phyloP scores from a whole-genome alignment of 2,329 filamentous ascomycete genomes.

The Paracoccidioides brasiliensis region DNA sequence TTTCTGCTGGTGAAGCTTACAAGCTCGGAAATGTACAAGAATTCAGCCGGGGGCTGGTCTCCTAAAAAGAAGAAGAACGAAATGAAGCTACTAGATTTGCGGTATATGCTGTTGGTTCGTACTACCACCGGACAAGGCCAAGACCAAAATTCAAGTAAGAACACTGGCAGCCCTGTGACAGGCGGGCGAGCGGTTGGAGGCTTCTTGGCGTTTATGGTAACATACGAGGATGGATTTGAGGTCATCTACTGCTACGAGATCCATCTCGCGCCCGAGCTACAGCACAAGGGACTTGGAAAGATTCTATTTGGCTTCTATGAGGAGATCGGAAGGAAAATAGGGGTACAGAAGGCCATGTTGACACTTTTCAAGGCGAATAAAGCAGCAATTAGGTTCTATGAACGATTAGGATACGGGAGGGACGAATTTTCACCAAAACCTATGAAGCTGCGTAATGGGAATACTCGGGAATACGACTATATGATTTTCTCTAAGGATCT shows the following conservation, averaged over 20 bases:
- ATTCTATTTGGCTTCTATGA: constrained; percentile 39
- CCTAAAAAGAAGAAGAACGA: constrained; percentile 40
- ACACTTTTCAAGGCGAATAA: constrained; percentile 45
- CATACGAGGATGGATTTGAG: constrained; percentile 41
- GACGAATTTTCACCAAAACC: constrained; percentile 42
- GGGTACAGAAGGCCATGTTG: constrained; percentile 45
- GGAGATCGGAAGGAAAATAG: constrained; percentile 32
- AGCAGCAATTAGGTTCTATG: constrained; percentile 37
- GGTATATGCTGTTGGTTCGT: constrained; percentile 40
- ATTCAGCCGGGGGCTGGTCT: constrained; percentile 43
- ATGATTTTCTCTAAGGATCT: constrained; percentile 40
- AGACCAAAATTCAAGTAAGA: not conserved
- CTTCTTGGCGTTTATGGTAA: constrained; percentile 44
- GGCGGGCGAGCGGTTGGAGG: constrained; percentile 15
- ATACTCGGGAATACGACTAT: constrained; percentile 38
- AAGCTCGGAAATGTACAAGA: constrained; percentile 40
- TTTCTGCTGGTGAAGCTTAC: constrained; percentile 42
- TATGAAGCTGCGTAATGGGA: constrained; percentile 37
- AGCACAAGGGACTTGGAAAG: constrained; percentile 39
- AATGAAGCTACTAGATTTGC: constrained; percentile 47
- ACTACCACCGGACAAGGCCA: too few species aligned
- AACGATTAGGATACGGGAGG: constrained; percentile 36
- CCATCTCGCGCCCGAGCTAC: constrained; percentile 35
- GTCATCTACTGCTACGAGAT: constrained; percentile 55
- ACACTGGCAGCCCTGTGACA: not conserved